Evolutionary conservation across 306 rosid species (phyloP).

Genomic region (Vicia sativa): DNA sequence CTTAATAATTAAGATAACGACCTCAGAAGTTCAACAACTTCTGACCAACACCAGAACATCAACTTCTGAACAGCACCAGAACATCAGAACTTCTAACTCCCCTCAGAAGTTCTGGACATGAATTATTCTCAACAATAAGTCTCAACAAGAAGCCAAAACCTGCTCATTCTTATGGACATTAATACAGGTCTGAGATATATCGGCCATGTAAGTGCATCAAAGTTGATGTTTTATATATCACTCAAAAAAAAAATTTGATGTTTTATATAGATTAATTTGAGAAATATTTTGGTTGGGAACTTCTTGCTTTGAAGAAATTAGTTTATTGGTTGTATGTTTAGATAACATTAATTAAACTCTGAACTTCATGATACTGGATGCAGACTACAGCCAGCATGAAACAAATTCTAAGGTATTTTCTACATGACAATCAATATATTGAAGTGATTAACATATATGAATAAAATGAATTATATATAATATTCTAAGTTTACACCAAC

Average conservation of each 20-base stretch:
- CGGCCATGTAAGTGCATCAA: conserved; percentile 38
- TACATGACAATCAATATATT: conserved; percentile 7
- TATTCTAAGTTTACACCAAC: conserved; percentile 38
- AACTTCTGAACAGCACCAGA: too few relatives aligned
- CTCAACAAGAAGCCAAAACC: conserved; percentile 35
- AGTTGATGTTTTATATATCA: conserved; percentile 40
- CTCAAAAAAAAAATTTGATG: too few relatives aligned
- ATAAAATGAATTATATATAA: conserved; percentile 31
- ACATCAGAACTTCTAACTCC: too few relatives aligned
- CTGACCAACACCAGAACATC: too few relatives aligned
- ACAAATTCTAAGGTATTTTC: neutral
- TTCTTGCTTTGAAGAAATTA: conserved; percentile 1
- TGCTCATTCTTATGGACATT: conserved; percentile 41
- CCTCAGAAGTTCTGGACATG: too few relatives aligned
- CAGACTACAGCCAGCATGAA: neutral
- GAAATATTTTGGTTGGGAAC: conserved; percentile 11
- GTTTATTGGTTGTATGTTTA: neutral
- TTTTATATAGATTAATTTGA: conserved; percentile 6
- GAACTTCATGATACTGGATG: too few relatives aligned
- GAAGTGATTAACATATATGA: neutral
- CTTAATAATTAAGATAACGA: too few relatives aligned
- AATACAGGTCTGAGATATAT: conserved; percentile 36
- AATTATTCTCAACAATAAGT: conserved; percentile 1
- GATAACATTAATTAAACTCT: neutral
- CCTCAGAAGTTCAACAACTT: too few relatives aligned